Conservation (phyloP, 768 basidiomycete species). For the Leccinum arenicola region DNA sequence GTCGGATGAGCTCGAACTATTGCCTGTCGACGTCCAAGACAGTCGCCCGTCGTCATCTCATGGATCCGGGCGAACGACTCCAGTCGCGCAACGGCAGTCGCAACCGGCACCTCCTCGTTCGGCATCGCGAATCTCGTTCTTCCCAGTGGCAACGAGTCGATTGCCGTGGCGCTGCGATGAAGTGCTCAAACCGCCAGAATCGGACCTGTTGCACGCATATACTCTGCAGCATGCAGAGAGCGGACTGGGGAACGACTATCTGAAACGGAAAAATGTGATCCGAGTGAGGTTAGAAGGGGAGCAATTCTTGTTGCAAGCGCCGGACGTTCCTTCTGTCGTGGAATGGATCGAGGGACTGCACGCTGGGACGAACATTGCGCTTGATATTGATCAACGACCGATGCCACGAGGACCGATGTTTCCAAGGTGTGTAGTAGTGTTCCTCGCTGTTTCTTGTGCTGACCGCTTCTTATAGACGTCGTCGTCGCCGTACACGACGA, state of each 20-base stretch:
- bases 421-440: conserved; percentile 53
- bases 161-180: conserved; percentile 18
- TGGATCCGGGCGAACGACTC: conserved; percentile 14
- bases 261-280: conserved; percentile 92
- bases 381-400: conserved; percentile 86
- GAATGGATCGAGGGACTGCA: conserved; percentile 97
- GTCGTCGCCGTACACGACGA: conserved; percentile 29
- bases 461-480: conserved; percentile 15
- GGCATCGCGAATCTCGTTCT: conserved; percentile 23
- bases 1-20: conserved; percentile 20
- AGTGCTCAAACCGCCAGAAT: conserved; percentile 42
- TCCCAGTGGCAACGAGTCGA: conserved; percentile 19
- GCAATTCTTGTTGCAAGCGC: conserved; percentile 93
- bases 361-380: conserved; percentile 85
- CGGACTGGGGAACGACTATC: conserved; percentile 91
- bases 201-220: conserved; percentile 66
- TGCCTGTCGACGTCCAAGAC: conserved; percentile 23
- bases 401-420: conserved; percentile 92
- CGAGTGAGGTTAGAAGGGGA: conserved; percentile 90
- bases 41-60: conserved; percentile 23
- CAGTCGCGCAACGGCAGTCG: conserved; percentile 14
- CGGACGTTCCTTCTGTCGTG: conserved; percentile 79
- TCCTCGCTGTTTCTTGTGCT: not conserved
- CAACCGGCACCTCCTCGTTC: conserved; percentile 14
- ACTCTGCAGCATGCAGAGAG: conserved; percentile 90